Evolutionary conservation across 2,329 filamentous ascomycete species (phyloP).

Genomic region (Scytalidium lignicola): DNA sequence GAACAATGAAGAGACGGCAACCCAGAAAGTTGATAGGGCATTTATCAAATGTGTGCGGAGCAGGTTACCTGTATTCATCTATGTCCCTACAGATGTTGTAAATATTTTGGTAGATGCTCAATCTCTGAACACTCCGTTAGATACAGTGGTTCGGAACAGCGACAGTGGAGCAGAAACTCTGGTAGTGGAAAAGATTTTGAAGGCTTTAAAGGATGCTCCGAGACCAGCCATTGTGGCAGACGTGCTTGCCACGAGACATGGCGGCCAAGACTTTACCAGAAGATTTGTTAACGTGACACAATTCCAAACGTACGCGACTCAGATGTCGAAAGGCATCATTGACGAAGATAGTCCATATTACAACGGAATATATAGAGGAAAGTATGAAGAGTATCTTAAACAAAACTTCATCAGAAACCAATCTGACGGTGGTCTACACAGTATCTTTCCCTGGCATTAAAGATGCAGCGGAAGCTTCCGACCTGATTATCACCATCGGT

Average conservation of each 20-base stretch:
- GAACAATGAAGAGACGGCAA: neutral
- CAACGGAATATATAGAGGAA: conserved; percentile 41
- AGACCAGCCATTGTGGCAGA: conserved; percentile 46
- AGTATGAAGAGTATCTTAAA: no score
- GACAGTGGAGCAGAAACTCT: conserved; percentile 23
- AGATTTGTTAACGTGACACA: conserved; percentile 33
- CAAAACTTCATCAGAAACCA: no score
- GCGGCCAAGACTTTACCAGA: conserved; percentile 15
- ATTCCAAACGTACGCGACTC: conserved; percentile 41
- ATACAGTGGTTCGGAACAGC: conserved; percentile 7
- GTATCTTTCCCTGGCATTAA: neutral
- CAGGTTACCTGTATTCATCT: conserved; percentile 49
- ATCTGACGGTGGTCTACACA: no score
- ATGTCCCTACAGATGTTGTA: conserved; percentile 48
- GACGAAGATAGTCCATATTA: conserved; percentile 40
- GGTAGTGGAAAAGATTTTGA: conserved; percentile 33
- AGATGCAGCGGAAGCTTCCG: conserved; percentile 15
- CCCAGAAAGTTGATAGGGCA: conserved; percentile 39
- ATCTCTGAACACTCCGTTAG: conserved; percentile 18
- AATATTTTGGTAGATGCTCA: conserved; percentile 24
- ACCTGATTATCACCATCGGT: conserved; percentile 40
- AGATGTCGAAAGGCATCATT: conserved; percentile 45
- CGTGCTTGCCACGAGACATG: conserved; percentile 30
- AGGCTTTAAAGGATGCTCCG: conserved; percentile 37
- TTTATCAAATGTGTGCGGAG: conserved; percentile 43